phyloP scores from a whole-genome alignment of 768 basidiomycete genomes.

The Suillus subaureus region DNA sequence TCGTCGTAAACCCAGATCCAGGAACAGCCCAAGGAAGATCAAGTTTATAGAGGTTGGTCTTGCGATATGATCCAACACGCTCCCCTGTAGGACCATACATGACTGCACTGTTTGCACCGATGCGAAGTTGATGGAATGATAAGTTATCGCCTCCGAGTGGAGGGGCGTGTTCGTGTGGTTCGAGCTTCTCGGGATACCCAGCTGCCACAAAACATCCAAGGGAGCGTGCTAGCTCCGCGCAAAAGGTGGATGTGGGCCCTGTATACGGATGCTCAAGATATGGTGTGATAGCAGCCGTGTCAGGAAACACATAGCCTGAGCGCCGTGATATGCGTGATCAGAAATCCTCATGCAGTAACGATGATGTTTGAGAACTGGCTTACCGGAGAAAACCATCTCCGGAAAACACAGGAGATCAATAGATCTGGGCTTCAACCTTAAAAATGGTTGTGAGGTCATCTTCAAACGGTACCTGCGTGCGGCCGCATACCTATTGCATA shows the following conservation, averaged over 20 bases:
- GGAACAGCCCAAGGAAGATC: slow-evolving; percentile 84
- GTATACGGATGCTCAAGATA: slow-evolving; percentile 71
- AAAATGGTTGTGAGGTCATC: slow-evolving; percentile 6
- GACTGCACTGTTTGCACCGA: slow-evolving; percentile 75
- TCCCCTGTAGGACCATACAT: slow-evolving; percentile 67
- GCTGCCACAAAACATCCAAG: slow-evolving; percentile 74
- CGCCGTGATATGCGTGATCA: slow-evolving; percentile 4
- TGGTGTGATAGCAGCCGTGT: slow-evolving; percentile 65
- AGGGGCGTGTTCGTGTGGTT: slow-evolving; percentile 24
- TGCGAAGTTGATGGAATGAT: slow-evolving; percentile 10
- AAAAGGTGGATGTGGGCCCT: slow-evolving; percentile 78
- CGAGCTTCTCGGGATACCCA: slow-evolving; percentile 77
- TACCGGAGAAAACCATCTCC: slow-evolving; percentile 86
- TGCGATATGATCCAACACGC: slow-evolving; percentile 70
- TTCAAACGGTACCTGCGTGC: neutral
- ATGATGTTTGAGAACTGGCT: slow-evolving; percentile 13
- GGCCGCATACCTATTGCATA: slow-evolving; percentile 59
- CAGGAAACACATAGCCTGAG: slow-evolving; percentile 79
- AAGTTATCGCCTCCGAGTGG: slow-evolving; percentile 16
- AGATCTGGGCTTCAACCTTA: slow-evolving; percentile 67
- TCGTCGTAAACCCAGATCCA: slow-evolving; percentile 70
- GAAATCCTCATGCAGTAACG: neutral
- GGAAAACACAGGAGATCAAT: slow-evolving; percentile 85
- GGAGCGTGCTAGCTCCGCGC: slow-evolving; percentile 63
- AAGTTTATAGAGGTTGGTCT: slow-evolving; percentile 77